Evolutionary conservation across 176 grass and related monocot species (phyloP), one percentile per base, ranked within the genome.

Genomic region (Triticum timopheevii): DNA sequence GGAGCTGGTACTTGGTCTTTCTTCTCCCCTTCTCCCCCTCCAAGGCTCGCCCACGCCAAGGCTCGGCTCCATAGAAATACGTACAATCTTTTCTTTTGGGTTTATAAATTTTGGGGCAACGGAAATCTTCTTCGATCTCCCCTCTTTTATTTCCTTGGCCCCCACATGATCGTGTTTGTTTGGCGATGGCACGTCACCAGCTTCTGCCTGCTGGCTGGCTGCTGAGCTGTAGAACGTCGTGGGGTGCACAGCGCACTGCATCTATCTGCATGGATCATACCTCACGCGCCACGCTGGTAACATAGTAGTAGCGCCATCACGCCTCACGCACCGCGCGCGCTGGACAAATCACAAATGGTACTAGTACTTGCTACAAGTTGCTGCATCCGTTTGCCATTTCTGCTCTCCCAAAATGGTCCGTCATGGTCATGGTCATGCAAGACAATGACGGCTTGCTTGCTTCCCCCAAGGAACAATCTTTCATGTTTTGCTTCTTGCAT

Each of bases 1-100:
- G 61, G 87, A 96, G 81, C 76, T 99, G 97, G 97, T 98, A 92
- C 54, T 47, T 13, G 10, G 12, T 58, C 50, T 45, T 45, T 45
- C 44, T 4, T 45, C 49, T 59, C 7, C 6, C 54, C 54, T 35
- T 35, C 54, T 47, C 12, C 45, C 12, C 13, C 47, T 88, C 45
- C n/a, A n/a, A n/a, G n/a, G n/a, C n/a, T n/a, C 47, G 47, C 50
- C 2, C 62, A 45, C 70, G 67, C 63, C 52, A 30, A 13, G 17
- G 13, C 40, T 44, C 4, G 49, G 20, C 30, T 2, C 4, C 44
- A 1, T 39, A 13, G 69, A 80, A 87, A 44, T 44, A 42, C 28
- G 28, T 28, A 31, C 40, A 44, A 5, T 24, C 69, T 70, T 13
- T 40, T 81, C 45, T 76, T 50, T 61, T 23, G 42, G 24, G 49